Evolutionary conservation across 2,329 filamentous ascomycete species (phyloP).

Genomic region (Xylaria sp.): DNA sequence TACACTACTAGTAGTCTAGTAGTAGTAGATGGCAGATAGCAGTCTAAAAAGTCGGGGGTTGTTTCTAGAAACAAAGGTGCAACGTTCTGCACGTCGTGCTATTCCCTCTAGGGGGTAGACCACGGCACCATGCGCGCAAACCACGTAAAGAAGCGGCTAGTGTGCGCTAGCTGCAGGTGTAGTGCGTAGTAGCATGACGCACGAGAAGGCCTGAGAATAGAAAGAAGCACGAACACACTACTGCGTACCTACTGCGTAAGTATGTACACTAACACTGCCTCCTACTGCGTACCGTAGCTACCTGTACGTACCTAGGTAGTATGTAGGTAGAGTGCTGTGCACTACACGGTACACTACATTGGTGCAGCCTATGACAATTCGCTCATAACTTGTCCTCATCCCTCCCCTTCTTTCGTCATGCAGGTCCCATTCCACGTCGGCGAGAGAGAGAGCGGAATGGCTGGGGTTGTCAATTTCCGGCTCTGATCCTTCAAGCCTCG

Average conservation of each 20-base stretch:
- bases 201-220: background rate
- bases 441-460: slow-evolving; percentile 12
- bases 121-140: slow-evolving; percentile 10
- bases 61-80: slow-evolving; percentile 34
- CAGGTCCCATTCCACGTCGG: slow-evolving; percentile 24
- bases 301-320: no score
- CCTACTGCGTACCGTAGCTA: no score
- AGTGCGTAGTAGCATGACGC: background rate
- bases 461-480: slow-evolving; percentile 20
- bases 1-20: no score
- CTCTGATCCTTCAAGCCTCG: slow-evolving; percentile 15
- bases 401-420: slow-evolving; percentile 10
- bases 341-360: background rate
- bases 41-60: background rate
- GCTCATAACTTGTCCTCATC: slow-evolving; percentile 8
- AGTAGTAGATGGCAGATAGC: no score
- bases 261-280: no score
- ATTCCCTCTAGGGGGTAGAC: slow-evolving; percentile 5
- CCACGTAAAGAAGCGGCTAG: slow-evolving; percentile 6
- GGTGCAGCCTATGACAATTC: slow-evolving; percentile 8
- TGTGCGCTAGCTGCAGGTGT: slow-evolving; percentile 3
- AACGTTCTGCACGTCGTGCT: slow-evolving; percentile 29
- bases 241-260: no score
- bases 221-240: background rate
- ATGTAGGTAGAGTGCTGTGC: background rate